Evolutionary conservation across 148 eudicot genomes (phyloP).

Genomic region (Euryodendron excelsum): DNA sequence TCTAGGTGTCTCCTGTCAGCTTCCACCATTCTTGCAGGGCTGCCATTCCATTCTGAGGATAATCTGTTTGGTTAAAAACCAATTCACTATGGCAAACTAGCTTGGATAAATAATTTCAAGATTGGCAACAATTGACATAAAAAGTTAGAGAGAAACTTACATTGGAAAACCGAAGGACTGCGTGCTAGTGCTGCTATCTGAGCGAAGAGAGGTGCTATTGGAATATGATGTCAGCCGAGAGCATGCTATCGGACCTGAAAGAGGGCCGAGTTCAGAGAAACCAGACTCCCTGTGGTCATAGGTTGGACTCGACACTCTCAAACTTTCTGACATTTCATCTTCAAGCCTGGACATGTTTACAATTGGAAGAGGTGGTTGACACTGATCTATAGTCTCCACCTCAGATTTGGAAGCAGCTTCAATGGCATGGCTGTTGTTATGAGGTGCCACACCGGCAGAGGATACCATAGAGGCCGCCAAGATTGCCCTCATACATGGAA

Average conservation of each 20-base stretch:
- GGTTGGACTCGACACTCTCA: not conserved
- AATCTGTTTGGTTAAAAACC: conserved; percentile 25
- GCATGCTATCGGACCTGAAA: conserved; percentile 7
- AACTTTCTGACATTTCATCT: conserved; percentile 10
- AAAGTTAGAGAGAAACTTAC: conserved; percentile 17
- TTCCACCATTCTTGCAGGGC: conserved; percentile 33
- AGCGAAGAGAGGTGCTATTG: conserved; percentile 36
- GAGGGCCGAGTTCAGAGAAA: not conserved
- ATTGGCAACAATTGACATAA: not conserved
- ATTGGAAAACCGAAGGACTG: conserved; percentile 39
- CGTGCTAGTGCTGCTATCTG: conserved; percentile 35
- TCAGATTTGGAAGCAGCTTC: not conserved
- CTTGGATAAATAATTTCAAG: not conserved
- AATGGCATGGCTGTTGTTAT: no score
- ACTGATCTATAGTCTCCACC: not conserved
- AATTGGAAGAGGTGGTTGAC: conserved; percentile 3
- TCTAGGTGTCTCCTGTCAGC: conserved; percentile 19
- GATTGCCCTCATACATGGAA: conserved; percentile 12
- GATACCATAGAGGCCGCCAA: no score
- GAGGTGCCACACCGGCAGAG: no score
- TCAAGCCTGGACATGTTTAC: conserved; percentile 11
- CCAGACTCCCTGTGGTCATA: not conserved
- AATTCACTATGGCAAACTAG: not conserved
- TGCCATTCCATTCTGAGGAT: conserved; percentile 25
- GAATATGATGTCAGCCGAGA: conserved; percentile 22